A percentile compares a stretch with the other conserved stretches of the same genome.
These are phyloP conservation scores for Gracilaria domingensis DNA, from an alignment of 23 red algal species.

Conservation along the genomic window DNA sequence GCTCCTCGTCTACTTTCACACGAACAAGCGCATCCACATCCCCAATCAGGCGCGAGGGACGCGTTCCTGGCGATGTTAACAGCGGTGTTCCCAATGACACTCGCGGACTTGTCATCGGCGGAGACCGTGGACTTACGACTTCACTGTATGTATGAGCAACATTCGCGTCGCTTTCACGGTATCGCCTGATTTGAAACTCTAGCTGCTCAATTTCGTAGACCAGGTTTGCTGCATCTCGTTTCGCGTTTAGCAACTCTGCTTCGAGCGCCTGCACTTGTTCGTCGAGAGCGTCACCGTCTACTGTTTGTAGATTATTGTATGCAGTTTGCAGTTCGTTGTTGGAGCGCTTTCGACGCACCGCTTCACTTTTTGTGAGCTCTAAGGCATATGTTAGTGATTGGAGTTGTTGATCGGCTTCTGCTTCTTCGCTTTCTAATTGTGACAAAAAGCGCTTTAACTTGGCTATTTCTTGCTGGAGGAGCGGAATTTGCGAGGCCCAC, in stretches of 20 bases:
- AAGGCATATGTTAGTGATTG: constrained; percentile 54
- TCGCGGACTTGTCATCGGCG: constrained; percentile 1
- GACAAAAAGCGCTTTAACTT: constrained; percentile 14
- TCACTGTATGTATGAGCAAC: not conserved
- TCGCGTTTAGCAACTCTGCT: constrained; percentile 61
- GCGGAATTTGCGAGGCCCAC: constrained; percentile 47
- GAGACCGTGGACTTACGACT: not conserved
- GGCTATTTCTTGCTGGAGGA: constrained; percentile 31
- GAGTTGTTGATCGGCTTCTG: constrained; percentile 34
- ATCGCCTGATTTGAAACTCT: constrained; percentile 48
- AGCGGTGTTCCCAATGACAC: not conserved
- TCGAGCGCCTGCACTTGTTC: constrained; percentile 43
- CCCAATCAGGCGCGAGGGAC: constrained; percentile 53
- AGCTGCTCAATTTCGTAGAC: constrained; percentile 60
- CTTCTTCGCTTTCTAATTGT: constrained; percentile 44
- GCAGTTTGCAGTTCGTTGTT: constrained; percentile 58
- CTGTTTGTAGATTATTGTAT: not conserved
- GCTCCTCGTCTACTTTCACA: constrained; percentile 9
- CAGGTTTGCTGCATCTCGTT: constrained; percentile 53
- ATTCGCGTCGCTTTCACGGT: not conserved
- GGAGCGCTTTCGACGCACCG: constrained; percentile 27
- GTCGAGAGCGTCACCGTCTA: not conserved
- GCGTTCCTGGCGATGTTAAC: constrained; percentile 23
- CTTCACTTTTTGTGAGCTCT: constrained; percentile 52
- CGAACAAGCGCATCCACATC: constrained; percentile 62